phyloP scores from a whole-genome alignment of 345 rosid genomes.

The Ceriops decandra region DNA sequence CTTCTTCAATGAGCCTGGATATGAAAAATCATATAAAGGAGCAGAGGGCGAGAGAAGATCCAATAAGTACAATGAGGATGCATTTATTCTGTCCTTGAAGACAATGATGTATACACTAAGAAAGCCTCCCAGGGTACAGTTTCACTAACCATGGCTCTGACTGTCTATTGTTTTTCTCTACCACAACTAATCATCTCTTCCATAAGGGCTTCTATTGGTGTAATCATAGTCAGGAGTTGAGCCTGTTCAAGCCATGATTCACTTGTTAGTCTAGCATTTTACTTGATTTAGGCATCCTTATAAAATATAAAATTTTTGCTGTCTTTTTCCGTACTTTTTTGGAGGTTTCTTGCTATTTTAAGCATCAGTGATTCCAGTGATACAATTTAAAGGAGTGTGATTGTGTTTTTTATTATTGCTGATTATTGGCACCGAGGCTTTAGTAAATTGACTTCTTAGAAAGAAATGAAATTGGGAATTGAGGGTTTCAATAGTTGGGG shows the following conservation, averaged over 20 bases:
- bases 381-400: no score
- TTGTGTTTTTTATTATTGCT: no score
- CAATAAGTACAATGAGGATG: slow-evolving; percentile 39
- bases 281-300: no score
- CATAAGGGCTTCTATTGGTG: neutral
- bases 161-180: neutral
- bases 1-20: slow-evolving; percentile 61
- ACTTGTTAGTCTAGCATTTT: neutral
- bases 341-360: no score
- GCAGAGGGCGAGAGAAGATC: slow-evolving; percentile 30
- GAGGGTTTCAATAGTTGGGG: no score
- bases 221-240: neutral
- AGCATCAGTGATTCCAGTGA: no score
- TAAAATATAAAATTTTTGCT: no score
- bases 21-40: slow-evolving; percentile 33
- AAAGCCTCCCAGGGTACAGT: slow-evolving; percentile 51
- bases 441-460: no score
- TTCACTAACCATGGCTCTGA: neutral
- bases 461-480: no score
- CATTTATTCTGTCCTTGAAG: slow-evolving; percentile 46
- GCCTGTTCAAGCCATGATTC: neutral
- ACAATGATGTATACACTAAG: slow-evolving; percentile 52
- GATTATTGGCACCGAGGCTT: no score
- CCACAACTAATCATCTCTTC: no score
- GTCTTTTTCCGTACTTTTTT: no score